Evolutionary conservation across 192 early-diverging fungal genomes (phyloP), one percentile per base, ranked within the genome.

Genomic region (Allomyces macrogynus): DNA sequence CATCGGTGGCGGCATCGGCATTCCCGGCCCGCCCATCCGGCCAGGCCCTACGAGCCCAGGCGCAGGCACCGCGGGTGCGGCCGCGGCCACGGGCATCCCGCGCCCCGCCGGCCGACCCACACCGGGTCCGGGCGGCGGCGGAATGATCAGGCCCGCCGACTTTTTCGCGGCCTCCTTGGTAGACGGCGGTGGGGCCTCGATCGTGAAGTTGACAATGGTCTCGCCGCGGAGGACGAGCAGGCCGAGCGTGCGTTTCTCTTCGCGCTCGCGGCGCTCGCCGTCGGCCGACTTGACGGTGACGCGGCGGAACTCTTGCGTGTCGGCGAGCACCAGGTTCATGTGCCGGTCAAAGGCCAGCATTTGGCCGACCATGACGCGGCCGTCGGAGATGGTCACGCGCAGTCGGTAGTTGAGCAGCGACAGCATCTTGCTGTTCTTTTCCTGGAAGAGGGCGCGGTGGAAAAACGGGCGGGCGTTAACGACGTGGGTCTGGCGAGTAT

Each of bases 321-420:
- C 96, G 25, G 91, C 80, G 24, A 99, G 81, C 23, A 99, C 96
- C 62, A 99, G 79, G 70, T 99, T 99, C 96, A 99, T 99, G 75
- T 99, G 90, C 73, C 95, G 95, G 77, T 99, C 96, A 69, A 99
- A 99, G n/a, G 96, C 96, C 43, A 99, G 80, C 94, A 99, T 96
- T 69, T 96, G 92, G 42, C 96, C 96, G 11, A 94, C 85, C 67
- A 99, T 74, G 8, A 87, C 87, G 62, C 96, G 85, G 61, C 89
- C 87, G 74, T 99, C 96, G 25, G 83, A 77, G 63, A 97, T 75
- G 61, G 90, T 95, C 67, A 99, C 85, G 66, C 90, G 81, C 64
- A 99, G 84, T 54, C 91, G 81, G 79, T 92, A 89, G 79, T 98
- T 98, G 76, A 98, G 83, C 65, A 95, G 83, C 63, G 82, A 81